A percentile compares a stretch with the other conserved stretches of the same genome.
phyloP scores from a whole-genome alignment of 2,329 filamentous ascomycete species.

The Fusarium graminum region DNA sequence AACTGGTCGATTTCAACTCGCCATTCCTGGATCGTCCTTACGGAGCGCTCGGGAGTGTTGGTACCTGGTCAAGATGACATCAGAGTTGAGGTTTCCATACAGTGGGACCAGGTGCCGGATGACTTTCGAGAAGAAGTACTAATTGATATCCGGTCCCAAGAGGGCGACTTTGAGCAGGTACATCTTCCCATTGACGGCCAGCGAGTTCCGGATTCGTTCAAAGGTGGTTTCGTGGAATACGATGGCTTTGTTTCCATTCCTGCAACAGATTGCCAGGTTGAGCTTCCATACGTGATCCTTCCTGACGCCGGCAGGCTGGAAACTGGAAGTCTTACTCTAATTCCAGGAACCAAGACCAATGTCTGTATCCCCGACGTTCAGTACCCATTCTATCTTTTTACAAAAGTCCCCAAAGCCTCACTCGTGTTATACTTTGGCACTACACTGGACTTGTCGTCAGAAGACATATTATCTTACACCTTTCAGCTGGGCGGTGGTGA shows the following conservation, averaged over 20 bases:
- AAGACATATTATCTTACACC: conserved; percentile 30
- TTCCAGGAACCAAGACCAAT: neutral
- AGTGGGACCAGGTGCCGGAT: conserved; percentile 57
- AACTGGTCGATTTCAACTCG: conserved; percentile 64
- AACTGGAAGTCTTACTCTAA: conserved; percentile 29
- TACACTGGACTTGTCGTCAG: conserved; percentile 23
- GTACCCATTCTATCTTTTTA: conserved; percentile 37
- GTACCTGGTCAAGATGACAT: conserved; percentile 52
- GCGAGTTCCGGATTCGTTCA: conserved; percentile 62
- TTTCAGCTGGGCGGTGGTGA: conserved; percentile 3
- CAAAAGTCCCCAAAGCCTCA: neutral
- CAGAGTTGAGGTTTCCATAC: conserved; percentile 33
- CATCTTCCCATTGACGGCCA: conserved; percentile 68
- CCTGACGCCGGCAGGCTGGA: conserved; percentile 33
- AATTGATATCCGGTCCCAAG: conserved; percentile 53
- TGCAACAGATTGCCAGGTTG: neutral
- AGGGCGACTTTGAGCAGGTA: conserved; percentile 59
- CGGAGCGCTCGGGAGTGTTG: conserved; percentile 63
- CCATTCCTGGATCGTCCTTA: conserved; percentile 65
- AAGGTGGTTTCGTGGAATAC: conserved; percentile 70
- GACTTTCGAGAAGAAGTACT: conserved; percentile 46
- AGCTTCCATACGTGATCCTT: conserved; percentile 17
- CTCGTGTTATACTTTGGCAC: conserved; percentile 32
- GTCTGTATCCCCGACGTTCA: neutral
- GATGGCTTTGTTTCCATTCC: conserved; percentile 60